Percentiles rank a stretch among this genome's conserved stretches.
Evolutionary conservation across 306 rosid genomes (phyloP).

Genomic region (Abrus pulchellus): DNA sequence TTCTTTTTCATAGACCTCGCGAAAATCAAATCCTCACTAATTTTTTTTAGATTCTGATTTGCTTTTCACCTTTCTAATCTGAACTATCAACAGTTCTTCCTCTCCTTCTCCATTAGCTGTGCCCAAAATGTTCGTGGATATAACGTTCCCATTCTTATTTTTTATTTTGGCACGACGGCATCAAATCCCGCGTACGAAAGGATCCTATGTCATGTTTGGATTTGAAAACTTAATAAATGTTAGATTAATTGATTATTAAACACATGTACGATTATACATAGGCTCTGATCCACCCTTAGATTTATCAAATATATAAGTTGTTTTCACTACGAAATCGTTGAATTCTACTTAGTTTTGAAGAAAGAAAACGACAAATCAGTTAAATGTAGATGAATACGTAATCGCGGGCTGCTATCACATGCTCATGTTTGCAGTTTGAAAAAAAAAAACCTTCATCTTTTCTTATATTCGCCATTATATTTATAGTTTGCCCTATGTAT

Average conservation of each 20-base stretch:
- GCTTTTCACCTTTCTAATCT: neutral
- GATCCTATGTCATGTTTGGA: conserved; percentile 1
- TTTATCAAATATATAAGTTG: neutral
- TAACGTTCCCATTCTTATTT: neutral
- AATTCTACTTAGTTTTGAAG: neutral
- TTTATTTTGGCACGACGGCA: neutral
- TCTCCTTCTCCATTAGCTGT: neutral
- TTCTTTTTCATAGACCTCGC: neutral
- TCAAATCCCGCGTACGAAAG: neutral
- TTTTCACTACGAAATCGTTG: neutral
- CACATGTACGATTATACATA: neutral
- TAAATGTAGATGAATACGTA: neutral
- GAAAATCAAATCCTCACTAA: neutral
- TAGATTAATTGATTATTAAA: neutral
- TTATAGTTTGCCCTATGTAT: neutral
- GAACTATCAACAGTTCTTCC: neutral
- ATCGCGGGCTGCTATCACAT: conserved; percentile 2
- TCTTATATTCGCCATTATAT: neutral
- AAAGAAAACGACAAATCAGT: neutral
- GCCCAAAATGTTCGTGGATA: neutral
- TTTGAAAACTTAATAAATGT: neutral
- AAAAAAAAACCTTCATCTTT: neutral
- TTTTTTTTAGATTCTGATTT: neutral
- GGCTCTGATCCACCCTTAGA: neutral
- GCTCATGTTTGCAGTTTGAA: neutral